These are phyloP conservation scores for Dictyophora rubrovolvata DNA, from an alignment of 768 basidiomycete species.

Conservation along the genomic window DNA sequence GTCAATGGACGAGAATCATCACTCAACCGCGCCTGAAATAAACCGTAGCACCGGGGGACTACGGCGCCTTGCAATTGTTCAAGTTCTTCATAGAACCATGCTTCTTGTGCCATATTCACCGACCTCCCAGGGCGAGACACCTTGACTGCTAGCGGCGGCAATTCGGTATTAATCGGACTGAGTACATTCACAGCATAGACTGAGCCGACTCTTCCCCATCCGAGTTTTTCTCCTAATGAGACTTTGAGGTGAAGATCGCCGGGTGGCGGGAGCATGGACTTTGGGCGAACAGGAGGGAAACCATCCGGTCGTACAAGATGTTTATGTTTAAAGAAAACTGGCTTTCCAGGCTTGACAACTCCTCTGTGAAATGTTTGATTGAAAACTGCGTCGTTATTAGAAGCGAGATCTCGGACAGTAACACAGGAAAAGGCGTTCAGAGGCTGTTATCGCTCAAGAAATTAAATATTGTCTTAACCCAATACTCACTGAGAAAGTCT, in stretches of 20 bases:
- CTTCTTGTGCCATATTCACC: not conserved
- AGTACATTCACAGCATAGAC: not conserved
- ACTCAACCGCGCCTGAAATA: not conserved
- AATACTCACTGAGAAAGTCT: too few relatives aligned
- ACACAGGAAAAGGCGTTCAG: not conserved
- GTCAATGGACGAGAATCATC: not conserved
- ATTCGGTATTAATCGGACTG: not conserved
- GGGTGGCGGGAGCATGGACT: not conserved
- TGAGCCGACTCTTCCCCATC: not conserved
- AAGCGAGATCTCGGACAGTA: not conserved
- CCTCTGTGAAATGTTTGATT: not conserved
- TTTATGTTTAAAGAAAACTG: not conserved
- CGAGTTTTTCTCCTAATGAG: not conserved
- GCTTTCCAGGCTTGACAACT: not conserved
- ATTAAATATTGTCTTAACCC: too few relatives aligned
- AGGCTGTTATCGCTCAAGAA: not conserved
- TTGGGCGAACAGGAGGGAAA: not conserved
- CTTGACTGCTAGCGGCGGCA: not conserved
- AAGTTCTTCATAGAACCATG: conserved; percentile 11
- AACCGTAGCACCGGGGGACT: conserved; percentile 3
- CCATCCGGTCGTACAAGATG: not conserved
- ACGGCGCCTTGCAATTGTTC: conserved; percentile 6
- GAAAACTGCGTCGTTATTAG: not conserved
- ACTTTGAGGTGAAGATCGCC: not conserved
- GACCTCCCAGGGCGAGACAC: not conserved